Percentiles rank a stretch among this genome's conserved stretches.
Conservation (phyloP, 2,329 filamentous ascomycete species). For the Fusarium duplospermum region DNA sequence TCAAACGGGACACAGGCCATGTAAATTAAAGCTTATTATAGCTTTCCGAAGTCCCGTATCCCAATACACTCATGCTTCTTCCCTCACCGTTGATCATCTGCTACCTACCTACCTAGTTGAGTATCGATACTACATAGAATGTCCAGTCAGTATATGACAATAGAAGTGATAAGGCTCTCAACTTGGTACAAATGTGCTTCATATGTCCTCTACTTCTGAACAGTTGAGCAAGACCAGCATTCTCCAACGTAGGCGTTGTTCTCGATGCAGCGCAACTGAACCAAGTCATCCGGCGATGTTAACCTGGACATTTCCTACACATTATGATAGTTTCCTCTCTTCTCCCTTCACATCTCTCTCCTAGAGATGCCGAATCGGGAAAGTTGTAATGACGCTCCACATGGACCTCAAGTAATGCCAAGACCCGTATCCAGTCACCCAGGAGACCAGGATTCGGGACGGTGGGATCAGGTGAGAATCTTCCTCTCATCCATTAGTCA, state of each 20-base stretch:
- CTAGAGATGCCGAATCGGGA: neutral
- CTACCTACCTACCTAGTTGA: no score
- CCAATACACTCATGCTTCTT: neutral
- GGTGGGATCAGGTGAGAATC: neutral
- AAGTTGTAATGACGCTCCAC: neutral
- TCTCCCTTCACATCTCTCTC: neutral
- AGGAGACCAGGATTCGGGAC: neutral
- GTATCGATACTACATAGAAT: neutral
- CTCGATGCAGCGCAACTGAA: no score
- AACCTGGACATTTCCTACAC: neutral
- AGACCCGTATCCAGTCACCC: neutral
- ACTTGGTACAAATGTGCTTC: no score
- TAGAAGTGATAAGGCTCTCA: no score
- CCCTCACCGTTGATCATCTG: neutral
- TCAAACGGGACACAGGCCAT: neutral
- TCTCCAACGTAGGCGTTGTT: no score
- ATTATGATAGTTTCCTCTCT: neutral
- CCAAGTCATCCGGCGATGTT: neutral
- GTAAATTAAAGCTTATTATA: neutral
- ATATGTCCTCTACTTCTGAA: neutral
- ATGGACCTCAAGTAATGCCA: neutral
- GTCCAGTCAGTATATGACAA: neutral
- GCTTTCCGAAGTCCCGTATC: neutral
- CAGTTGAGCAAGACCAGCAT: no score
- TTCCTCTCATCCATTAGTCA: neutral